Conservation (phyloP, 257 asterid species). For the Nicotiana tabacum region DNA sequence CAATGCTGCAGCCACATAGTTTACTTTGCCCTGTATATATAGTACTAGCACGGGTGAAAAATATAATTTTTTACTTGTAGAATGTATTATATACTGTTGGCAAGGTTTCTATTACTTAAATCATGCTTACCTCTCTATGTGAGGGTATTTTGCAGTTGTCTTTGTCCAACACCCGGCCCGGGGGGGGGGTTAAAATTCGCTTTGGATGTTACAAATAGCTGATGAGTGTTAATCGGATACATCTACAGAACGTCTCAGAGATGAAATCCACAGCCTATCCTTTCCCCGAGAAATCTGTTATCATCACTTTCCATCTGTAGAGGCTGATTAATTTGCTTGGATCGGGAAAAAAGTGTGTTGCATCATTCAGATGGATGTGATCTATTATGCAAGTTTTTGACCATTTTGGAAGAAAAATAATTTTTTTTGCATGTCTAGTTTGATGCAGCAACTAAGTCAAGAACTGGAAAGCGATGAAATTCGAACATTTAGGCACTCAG, state of each 20-base stretch:
- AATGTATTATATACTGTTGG: background rate
- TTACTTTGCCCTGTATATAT: background rate
- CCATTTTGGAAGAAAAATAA: conserved; percentile 2
- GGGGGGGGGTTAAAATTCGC: background rate
- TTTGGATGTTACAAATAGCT: background rate
- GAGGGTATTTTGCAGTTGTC: background rate
- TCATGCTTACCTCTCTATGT: background rate
- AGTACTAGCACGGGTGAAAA: background rate
- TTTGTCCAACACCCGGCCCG: background rate
- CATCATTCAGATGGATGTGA: background rate
- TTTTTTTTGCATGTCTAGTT: conserved; percentile 37
- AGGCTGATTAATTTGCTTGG: background rate
- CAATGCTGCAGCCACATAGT: background rate
- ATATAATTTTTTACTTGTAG: background rate
- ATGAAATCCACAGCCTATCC: background rate
- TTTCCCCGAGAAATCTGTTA: background rate
- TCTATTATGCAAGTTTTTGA: background rate
- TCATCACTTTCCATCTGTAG: background rate
- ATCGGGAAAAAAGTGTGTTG: background rate
- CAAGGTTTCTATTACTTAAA: too few relatives aligned
- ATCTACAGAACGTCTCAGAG: background rate
- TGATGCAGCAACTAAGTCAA: conserved; percentile 88
- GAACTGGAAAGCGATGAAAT: conserved; percentile 81
- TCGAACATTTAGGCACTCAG: conserved; percentile 57
- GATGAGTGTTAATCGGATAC: background rate